Conservation (phyloP, 495 filamentous ascomycete species). For the Parathielavia appendiculata region DNA sequence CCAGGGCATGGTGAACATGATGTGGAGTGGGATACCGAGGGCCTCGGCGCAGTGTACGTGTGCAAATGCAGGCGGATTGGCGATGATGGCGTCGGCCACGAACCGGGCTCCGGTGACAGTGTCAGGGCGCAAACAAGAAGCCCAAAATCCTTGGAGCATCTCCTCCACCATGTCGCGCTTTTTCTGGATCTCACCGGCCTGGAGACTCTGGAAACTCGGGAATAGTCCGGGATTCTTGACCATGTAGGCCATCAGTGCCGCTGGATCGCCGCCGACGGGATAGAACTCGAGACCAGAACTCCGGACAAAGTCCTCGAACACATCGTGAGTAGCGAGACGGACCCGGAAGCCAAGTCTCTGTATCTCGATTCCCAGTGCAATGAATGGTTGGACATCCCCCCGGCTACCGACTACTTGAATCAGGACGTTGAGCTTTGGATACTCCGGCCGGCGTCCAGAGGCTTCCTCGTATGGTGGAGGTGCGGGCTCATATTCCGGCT, state of each 20-base stretch:
- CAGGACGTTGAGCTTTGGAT: slow-evolving; percentile 70
- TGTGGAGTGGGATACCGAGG: slow-evolving; percentile 56
- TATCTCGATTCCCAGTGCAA: slow-evolving; percentile 58
- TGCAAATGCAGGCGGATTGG: slow-evolving; percentile 59
- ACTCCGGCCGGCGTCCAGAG: too few relatives aligned
- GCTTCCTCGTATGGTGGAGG: too few relatives aligned
- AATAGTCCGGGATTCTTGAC: slow-evolving; percentile 71
- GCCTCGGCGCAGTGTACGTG: slow-evolving; percentile 61
- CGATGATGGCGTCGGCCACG: slow-evolving; percentile 62
- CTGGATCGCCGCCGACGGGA: slow-evolving; percentile 62
- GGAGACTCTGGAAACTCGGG: slow-evolving; percentile 56
- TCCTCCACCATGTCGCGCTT: slow-evolving; percentile 56
- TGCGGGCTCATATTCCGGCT: too few relatives aligned
- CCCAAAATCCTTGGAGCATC: slow-evolving; percentile 57
- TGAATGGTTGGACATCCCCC: slow-evolving; percentile 71
- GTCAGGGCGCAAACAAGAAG: slow-evolving; percentile 51
- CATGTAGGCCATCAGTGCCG: slow-evolving; percentile 74
- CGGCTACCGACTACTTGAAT: slow-evolving; percentile 72
- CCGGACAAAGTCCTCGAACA: slow-evolving; percentile 61
- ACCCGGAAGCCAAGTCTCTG: slow-evolving; percentile 64
- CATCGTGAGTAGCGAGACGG: slow-evolving; percentile 60
- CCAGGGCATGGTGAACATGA: slow-evolving; percentile 62
- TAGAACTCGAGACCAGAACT: slow-evolving; percentile 63
- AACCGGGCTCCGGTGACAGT: slow-evolving; percentile 42
- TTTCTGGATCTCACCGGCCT: slow-evolving; percentile 56